Base-by-base conservation (phyloP, 495 filamentous ascomycete genomes). In the Endocarpon pusillum region DNA sequence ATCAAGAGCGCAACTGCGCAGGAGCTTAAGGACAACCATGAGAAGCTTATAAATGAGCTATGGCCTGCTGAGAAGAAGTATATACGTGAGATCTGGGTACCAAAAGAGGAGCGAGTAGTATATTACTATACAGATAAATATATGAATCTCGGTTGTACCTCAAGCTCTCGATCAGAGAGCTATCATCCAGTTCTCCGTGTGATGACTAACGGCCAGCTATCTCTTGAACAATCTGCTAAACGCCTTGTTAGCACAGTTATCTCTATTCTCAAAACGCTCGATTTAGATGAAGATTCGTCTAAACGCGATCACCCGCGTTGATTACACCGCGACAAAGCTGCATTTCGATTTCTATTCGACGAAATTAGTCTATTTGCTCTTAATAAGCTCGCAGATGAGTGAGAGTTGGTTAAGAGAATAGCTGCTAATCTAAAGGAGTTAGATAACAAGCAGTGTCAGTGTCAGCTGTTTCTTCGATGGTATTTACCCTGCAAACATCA, bases 101-200 rank as follows among this genome's bases (percentile, higher is more conserved):
- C 28, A 32, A 32, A 32, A 32, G 28, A 32, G n/a, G 28, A 32
- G 14, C 15, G 28, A 17, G 28, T 32, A 15, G 19, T 32, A 15
- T 8, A 8, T 8, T 12, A 12, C 5, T 32, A 32, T 5, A 32
- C 12, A 12, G 14, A 17, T 8, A 17, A 12, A 15, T 32, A 32
- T 32, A 12, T 17, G 19, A 32, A 32, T 32, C 28, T 32, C 19
- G 28, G 28, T 12, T 12, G 14, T 17, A 32, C 28, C 12, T 12
- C 28, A 8, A 32, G 14, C 9, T 17, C 15, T 15, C 28, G 12
- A 15, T 12, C 14, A 15, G 28, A 32, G n/a, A 32, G 28, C 19
- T 32, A 32, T 32, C 28, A 32, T 5, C 28, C 28, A 15, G 28
- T 32, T 32, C 28, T 32, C 28, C 12, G 28, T 5, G 14, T 15